Base-by-base conservation (phyloP, 2,329 filamentous ascomycete genomes). In the Xylariaceae sp. region DNA sequence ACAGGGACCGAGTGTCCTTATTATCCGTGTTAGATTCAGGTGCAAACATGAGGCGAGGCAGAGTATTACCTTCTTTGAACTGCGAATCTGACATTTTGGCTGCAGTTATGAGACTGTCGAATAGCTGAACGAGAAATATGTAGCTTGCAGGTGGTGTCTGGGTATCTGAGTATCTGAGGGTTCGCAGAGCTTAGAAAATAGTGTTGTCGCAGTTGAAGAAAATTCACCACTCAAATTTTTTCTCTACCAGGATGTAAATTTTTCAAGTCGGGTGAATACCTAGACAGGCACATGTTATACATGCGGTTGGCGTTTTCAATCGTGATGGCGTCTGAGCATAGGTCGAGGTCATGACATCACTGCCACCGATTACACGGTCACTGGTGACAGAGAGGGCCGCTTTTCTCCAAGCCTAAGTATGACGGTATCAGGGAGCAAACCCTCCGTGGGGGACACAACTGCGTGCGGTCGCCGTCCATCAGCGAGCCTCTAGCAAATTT, bases 1-100 rank as follows among this genome's bases (percentile, higher is more conserved):
- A 69, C 62, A 9, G 66, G 66, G 37, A 69, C 57, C 19, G 57
- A 51, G 47, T 68, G 64, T 19, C 64, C 66, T 68, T 43, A 29
- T 37, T 36, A n/a, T n/a, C 13, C 30, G 4, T n/a, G 30, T 32
- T n/a, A 32, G 30, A 11, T 6, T 26, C n/a, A n/a, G n/a, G n/a
- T n/a, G n/a, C n/a, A n/a, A n/a, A n/a, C n/a, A n/a, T n/a, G n/a
- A n/a, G n/a, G n/a, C n/a, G n/a, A n/a, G n/a, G n/a, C n/a, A n/a
- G 17, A 8, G 16, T 16, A 19, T 28, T n/a, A 24, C 11, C 26
- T 32, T 32, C 13, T 13, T 32, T 32, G 39, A 65, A 67, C 45
- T 66, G 64, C 22, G 51, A 50, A 35, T 32, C 30, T 32, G 12
- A 17, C 16, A n/a, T n/a, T 7, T 32, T 17, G 30, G 16, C 30